These are phyloP conservation scores for Fusarium hainanense DNA, from an alignment of 2,329 filamentous ascomycete genomes.

Conservation along the genomic window DNA sequence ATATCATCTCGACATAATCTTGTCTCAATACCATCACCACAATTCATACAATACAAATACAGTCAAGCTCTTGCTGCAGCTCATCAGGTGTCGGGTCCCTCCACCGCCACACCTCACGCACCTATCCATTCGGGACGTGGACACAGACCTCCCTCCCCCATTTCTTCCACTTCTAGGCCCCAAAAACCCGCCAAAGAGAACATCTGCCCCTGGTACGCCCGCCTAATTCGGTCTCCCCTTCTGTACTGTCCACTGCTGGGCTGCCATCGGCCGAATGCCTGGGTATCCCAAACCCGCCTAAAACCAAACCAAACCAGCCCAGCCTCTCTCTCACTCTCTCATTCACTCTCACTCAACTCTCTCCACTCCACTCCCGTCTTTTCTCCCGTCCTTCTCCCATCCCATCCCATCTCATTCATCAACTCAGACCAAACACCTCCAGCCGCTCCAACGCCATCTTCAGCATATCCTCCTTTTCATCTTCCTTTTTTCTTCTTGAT, in stretches of 20 bases:
- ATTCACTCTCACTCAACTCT: slow-evolving; percentile 25
- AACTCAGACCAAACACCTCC: slow-evolving; percentile 30
- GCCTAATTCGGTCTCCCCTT: slow-evolving; percentile 39
- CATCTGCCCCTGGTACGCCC: slow-evolving; percentile 30
- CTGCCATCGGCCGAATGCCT: slow-evolving; percentile 32
- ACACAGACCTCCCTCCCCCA: slow-evolving; percentile 38
- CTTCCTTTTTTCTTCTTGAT: slow-evolving; percentile 20
- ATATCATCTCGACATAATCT: background rate
- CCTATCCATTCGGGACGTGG: background rate
- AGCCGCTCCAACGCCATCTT: slow-evolving; percentile 36
- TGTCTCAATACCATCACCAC: background rate
- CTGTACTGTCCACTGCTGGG: slow-evolving; percentile 14
- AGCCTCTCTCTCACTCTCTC: slow-evolving; percentile 36
- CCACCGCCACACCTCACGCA: slow-evolving; percentile 37
- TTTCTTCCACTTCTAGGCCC: slow-evolving; percentile 15
- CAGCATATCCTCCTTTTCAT: slow-evolving; percentile 33
- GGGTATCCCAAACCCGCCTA: slow-evolving; percentile 41
- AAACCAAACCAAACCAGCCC: slow-evolving; percentile 43
- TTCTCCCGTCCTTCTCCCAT: slow-evolving; percentile 27
- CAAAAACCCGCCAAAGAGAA: slow-evolving; percentile 21
- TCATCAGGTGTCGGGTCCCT: slow-evolving; percentile 31
- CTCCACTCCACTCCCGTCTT: slow-evolving; percentile 31
- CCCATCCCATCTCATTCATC: slow-evolving; percentile 1
- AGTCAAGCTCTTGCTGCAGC: slow-evolving; percentile 19
- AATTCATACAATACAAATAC: background rate